Conservation (phyloP, 2,329 filamentous ascomycete genomes). For the Aureobasidium pullulans region DNA sequence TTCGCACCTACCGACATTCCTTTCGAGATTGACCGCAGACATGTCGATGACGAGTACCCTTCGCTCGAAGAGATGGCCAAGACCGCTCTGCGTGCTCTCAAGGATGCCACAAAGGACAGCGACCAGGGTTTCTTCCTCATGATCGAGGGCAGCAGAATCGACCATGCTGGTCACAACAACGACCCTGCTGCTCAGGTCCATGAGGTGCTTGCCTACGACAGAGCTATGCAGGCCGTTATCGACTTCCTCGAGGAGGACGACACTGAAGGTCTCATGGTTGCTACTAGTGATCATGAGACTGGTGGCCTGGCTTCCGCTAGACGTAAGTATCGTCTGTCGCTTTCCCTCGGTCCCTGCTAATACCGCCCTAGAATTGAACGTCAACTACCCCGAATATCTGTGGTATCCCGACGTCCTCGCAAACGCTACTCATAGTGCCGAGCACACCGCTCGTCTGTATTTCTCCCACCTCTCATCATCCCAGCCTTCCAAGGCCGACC, state of each 20-base stretch:
- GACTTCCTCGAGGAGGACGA: conserved; percentile 73
- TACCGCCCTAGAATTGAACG: conserved; percentile 44
- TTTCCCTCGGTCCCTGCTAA: background rate
- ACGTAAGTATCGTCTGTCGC: conserved; percentile 44
- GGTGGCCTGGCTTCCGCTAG: conserved; percentile 78
- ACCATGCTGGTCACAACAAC: conserved; percentile 72
- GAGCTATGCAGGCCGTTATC: conserved; percentile 71
- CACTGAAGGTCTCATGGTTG: conserved; percentile 72
- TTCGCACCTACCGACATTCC: conserved; percentile 79
- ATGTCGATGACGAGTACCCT: conserved; percentile 72
- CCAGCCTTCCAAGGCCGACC: conserved; percentile 25
- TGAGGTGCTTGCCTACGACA: conserved; percentile 93
- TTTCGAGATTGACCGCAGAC: conserved; percentile 84
- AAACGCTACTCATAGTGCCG: conserved; percentile 68
- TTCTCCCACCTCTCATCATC: conserved; percentile 46
- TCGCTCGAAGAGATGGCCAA: conserved; percentile 86
- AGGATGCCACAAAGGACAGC: conserved; percentile 70
- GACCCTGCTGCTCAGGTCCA: conserved; percentile 53
- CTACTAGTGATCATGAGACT: conserved; percentile 93
- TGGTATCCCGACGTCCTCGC: conserved; percentile 82
- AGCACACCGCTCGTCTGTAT: conserved; percentile 61
- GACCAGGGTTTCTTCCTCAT: conserved; percentile 97
- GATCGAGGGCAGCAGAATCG: conserved; percentile 95
- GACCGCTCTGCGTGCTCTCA: conserved; percentile 71
- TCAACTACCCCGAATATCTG: conserved; percentile 57